These are phyloP conservation scores for Rhizopogon vesiculosus DNA, from an alignment of 768 basidiomycete species.

Conservation along the genomic window DNA sequence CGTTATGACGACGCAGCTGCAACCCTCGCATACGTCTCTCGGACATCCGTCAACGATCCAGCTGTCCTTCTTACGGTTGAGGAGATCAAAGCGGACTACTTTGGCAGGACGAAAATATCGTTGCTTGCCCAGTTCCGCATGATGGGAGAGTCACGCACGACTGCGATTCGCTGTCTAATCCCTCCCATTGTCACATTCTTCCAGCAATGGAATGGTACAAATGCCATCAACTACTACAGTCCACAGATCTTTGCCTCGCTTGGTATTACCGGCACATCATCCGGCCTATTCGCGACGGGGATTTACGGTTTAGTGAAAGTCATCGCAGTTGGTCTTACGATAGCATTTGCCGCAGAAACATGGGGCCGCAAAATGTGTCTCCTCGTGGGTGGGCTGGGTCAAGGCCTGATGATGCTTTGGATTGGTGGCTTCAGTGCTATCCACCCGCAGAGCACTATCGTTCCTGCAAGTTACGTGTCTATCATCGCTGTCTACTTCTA, in stretches of 20 bases:
- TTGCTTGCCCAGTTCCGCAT: conserved; percentile 31
- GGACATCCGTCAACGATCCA: conserved; percentile 26
- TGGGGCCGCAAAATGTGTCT: conserved; percentile 46
- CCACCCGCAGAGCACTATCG: conserved; percentile 25
- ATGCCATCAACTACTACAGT: conserved; percentile 52
- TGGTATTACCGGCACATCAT: conserved; percentile 38
- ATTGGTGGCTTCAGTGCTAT: conserved; percentile 36
- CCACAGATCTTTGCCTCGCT: conserved; percentile 46
- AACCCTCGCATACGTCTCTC: conserved; percentile 29
- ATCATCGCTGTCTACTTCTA: conserved; percentile 44
- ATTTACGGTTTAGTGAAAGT: conserved; percentile 36
- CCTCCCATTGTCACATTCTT: conserved; percentile 44
- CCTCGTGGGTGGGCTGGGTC: conserved; percentile 44
- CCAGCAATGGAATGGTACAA: conserved; percentile 49
- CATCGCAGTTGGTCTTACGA: conserved; percentile 33
- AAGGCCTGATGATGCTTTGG: conserved; percentile 43
- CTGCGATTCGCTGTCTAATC: conserved; percentile 40
- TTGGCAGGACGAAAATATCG: conserved; percentile 28
- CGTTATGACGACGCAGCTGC: conserved; percentile 31
- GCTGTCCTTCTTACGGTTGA: conserved; percentile 31
- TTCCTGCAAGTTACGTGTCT: conserved; percentile 37
- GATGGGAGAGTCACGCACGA: conserved; percentile 41
- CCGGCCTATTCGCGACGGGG: conserved; percentile 49
- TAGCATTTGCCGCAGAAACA: conserved; percentile 43
- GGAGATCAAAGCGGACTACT: conserved; percentile 46